phyloP scores from a whole-genome alignment of 2,329 filamentous ascomycete species.

The Teratosphaeria nubilosa region DNA sequence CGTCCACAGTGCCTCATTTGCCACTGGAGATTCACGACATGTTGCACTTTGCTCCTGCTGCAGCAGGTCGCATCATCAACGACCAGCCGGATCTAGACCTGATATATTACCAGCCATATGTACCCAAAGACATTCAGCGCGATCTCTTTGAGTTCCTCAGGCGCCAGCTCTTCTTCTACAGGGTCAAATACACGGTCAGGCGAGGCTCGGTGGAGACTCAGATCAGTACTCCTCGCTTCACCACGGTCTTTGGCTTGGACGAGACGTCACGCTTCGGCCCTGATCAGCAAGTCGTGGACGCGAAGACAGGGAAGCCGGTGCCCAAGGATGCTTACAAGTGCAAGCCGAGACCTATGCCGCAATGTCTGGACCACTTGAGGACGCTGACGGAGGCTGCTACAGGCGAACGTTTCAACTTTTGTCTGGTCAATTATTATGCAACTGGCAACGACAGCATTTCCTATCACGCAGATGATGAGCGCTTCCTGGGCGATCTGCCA shows the following conservation, averaged over 20 bases:
- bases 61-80: conserved; percentile 47
- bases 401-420: conserved; percentile 64
- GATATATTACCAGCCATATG: conserved; percentile 65
- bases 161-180: conserved; percentile 56
- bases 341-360: conserved; percentile 58
- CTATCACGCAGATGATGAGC: conserved; percentile 72
- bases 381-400: conserved; percentile 55
- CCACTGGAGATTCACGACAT: conserved; percentile 33
- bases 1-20: conserved; percentile 41
- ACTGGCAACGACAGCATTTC: conserved; percentile 65
- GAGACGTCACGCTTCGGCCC: conserved; percentile 51
- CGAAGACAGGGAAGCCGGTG: conserved; percentile 31
- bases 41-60: conserved; percentile 33
- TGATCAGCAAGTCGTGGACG: conserved; percentile 30
- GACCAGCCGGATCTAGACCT: conserved; percentile 63
- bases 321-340: conserved; percentile 46
- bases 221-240: conserved; percentile 53
- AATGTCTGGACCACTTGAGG: conserved; percentile 56
- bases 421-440: conserved; percentile 76
- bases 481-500: conserved; percentile 59
- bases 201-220: conserved; percentile 52
- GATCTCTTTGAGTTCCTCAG: conserved; percentile 62
- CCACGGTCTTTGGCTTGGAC: conserved; percentile 51
- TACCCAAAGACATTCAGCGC: conserved; percentile 46
- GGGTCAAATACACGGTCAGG: conserved; percentile 46